Evolutionary conservation across 192 early-diverging fungal species (phyloP), one percentile per base, ranked within the genome.

Genomic region (Blastocladiella britannica): DNA sequence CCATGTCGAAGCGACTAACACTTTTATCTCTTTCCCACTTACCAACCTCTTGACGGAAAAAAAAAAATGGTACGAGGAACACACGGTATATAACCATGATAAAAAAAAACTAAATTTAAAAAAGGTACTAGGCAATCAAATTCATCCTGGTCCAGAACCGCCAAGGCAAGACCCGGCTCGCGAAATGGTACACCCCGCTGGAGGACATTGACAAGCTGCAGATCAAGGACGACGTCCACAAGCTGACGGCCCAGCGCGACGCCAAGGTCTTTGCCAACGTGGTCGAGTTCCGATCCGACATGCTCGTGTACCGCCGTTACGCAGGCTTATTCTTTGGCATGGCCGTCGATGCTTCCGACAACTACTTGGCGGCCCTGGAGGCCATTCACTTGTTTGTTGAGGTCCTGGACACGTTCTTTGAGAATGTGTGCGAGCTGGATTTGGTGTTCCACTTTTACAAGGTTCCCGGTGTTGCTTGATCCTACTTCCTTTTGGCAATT

Each of bases 331-430:
- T 93, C 71, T 98, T 98, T 69, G 97, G 95, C 70, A 87, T 97
- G 64, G 93, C 93, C 67, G 91, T 98, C 1, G 93, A 97, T 67
- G 85, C 87, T 20, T 97, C 95, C 67, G 95, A 98, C 71, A 98
- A 98, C 62, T 93, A 97, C 64, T 71, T 98, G 23, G 82, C 86
- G 0, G 88, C 89, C 60, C 67, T 98, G 27, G 95, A 98, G 65
- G 91, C 89, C 0, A 97, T 98, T 37, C 95, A 98, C 64, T 85
- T 98, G 61, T 97, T 98, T 79, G 95, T 98, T 8, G 95, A 98
- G 70, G 88, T 99, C 0, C 69, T 99, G 29, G 95, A 99, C 67
- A 77, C 89, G 23, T 99, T 94, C 75, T 97, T 97, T 69, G 86
- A 87, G 28, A 99, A 97, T 55, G 95, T 99, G 5, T 97, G 92